Evolutionary conservation across 2,329 filamentous ascomycete genomes (phyloP).

Genomic region (Colletotrichum sp.): DNA sequence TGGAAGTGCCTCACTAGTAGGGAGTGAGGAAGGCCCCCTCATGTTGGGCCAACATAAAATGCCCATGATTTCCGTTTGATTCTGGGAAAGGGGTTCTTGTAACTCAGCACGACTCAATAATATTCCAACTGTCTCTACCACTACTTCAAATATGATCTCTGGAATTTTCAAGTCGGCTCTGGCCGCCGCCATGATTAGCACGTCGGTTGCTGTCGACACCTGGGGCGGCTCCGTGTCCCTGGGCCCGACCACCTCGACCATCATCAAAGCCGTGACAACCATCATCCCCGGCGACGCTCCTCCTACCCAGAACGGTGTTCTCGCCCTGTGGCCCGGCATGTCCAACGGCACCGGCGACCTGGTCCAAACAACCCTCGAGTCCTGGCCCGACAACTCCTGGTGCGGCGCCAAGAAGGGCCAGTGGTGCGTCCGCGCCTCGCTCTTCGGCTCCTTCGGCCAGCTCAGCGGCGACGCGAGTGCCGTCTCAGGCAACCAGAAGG

Average conservation of each 20-base stretch:
- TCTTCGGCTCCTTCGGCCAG: conserved; percentile 44
- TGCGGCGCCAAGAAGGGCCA: conserved; percentile 41
- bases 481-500: background rate
- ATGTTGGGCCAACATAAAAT: background rate
- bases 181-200: background rate
- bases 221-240: conserved; percentile 11
- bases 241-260: conserved; percentile 27
- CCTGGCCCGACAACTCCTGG: conserved; percentile 44
- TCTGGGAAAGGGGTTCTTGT: background rate
- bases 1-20: background rate
- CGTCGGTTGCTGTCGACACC: background rate
- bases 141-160: background rate
- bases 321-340: conserved; percentile 50
- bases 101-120: background rate
- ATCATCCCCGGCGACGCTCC: conserved; percentile 43
- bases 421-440: conserved; percentile 38
- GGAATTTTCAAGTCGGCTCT: background rate
- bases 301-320: conserved; percentile 37
- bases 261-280: conserved; percentile 42
- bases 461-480: background rate
- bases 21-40: background rate
- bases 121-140: background rate
- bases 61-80: background rate
- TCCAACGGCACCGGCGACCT: conserved; percentile 48
- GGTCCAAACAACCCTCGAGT: conserved; percentile 45